Evolutionary conservation across 305 asterid genomes (phyloP).

Genomic region (Fraxinus sp.): DNA sequence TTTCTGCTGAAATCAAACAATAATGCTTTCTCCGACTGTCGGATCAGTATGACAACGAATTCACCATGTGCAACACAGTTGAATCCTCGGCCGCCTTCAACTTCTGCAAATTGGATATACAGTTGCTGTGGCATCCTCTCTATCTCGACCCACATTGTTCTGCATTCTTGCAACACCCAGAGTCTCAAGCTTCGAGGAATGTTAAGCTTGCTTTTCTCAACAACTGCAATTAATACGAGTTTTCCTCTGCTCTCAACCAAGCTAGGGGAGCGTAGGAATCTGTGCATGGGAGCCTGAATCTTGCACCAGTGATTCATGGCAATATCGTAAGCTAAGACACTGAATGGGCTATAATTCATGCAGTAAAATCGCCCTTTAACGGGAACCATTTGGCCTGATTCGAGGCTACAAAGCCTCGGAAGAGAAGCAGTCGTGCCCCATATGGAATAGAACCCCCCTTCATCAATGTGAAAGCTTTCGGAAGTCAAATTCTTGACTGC

Average conservation of each 20-base stretch:
- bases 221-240: constrained; percentile 72
- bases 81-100: constrained; percentile 70
- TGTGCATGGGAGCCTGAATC: constrained; percentile 90
- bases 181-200: constrained; percentile 80
- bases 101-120: constrained; percentile 64
- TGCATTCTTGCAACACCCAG: constrained; percentile 73
- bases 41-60: constrained; percentile 48
- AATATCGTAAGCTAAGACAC: constrained; percentile 59
- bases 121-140: constrained; percentile 97
- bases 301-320: constrained; percentile 63
- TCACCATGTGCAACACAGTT: constrained; percentile 72
- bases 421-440: constrained; percentile 88
- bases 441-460: constrained; percentile 81
- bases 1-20: constrained; percentile 63
- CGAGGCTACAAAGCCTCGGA: constrained; percentile 84
- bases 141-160: constrained; percentile 68
- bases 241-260: constrained; percentile 59
- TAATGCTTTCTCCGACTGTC: constrained; percentile 48
- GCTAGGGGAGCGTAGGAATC: constrained; percentile 84
- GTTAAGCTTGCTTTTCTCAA: constrained; percentile 90
- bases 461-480: constrained; percentile 83
- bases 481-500: constrained; percentile 88
- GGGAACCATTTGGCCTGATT: constrained; percentile 80
- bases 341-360: constrained; percentile 96
- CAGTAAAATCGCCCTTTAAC: constrained; percentile 70